Evolutionary conservation across 371 early-diverging fungal genomes (phyloP).

Genomic region (Actinomucor elegans): DNA sequence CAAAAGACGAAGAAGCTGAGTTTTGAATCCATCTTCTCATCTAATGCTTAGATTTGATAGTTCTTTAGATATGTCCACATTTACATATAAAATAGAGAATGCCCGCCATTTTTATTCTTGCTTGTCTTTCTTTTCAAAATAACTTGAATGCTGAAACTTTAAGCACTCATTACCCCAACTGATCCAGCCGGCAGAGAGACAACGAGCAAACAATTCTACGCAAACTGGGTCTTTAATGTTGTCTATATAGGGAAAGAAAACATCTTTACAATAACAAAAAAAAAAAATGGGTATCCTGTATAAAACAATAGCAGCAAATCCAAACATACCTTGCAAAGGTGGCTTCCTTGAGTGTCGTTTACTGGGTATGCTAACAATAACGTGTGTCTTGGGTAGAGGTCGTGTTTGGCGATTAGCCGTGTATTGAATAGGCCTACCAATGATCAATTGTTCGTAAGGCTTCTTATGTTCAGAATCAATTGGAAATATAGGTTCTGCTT

Average conservation of each 20-base stretch:
- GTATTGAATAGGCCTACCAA: slow-evolving; percentile 40
- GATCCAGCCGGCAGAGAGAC: slow-evolving; percentile 60
- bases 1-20: slow-evolving; percentile 13
- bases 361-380: slow-evolving; percentile 60
- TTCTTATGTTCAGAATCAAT: slow-evolving; percentile 61
- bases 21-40: no score
- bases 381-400: slow-evolving; percentile 8
- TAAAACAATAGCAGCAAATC: not conserved
- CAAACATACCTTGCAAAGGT: slow-evolving; percentile 43
- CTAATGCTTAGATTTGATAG: no score
- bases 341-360: slow-evolving; percentile 72
- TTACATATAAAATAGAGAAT: no score
- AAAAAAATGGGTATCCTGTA: not conserved
- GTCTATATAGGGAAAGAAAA: slow-evolving; percentile 21
- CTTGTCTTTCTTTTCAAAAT: slow-evolving; percentile 25
- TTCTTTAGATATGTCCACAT: no score
- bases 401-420: not conserved
- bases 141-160: slow-evolving; percentile 54
- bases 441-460: slow-evolving; percentile 66
- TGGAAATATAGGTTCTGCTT: slow-evolving; percentile 52
- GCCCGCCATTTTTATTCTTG: no score
- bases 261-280: slow-evolving; percentile 10
- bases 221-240: slow-evolving; percentile 24
- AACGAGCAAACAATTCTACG: slow-evolving; percentile 76
- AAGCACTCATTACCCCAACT: slow-evolving; percentile 81